A percentile compares a stretch with the other conserved stretches of the same genome.
phyloP scores from a whole-genome alignment of 176 grass and related monocot genomes.

The Stipa capillata region DNA sequence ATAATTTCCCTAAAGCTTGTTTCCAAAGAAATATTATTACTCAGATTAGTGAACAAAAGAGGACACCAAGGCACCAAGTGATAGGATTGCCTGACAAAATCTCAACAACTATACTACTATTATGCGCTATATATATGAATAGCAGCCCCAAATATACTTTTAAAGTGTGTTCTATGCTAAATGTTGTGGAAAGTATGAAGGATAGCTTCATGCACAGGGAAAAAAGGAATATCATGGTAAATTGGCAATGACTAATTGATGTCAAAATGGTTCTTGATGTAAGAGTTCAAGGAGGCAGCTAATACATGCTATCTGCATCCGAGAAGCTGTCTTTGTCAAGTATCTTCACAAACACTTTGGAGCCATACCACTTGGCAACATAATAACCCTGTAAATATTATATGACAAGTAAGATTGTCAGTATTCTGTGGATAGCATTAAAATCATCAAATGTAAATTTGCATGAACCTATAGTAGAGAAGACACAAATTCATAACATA shows the following conservation, averaged over 20 bases:
- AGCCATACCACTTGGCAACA: slow-evolving; percentile 91
- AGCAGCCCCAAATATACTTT: not conserved
- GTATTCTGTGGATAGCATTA: not conserved
- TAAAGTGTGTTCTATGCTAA: no score
- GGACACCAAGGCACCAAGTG: not conserved
- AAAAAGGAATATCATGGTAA: not conserved
- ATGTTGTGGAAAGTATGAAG: not conserved
- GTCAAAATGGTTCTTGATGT: not conserved
- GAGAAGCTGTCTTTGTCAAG: slow-evolving; percentile 83
- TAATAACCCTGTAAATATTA: slow-evolving; percentile 50
- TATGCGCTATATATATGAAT: not conserved
- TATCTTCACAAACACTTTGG: slow-evolving; percentile 90
- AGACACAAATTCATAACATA: not conserved
- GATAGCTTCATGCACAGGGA: no score
- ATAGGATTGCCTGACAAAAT: not conserved
- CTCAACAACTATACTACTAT: not conserved
- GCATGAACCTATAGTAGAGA: not conserved
- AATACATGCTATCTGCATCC: slow-evolving; percentile 84
- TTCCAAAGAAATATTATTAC: not conserved
- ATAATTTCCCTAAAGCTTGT: not conserved
- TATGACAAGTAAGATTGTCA: slow-evolving; percentile 14
- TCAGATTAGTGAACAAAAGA: not conserved
- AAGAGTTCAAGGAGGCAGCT: slow-evolving; percentile 18
- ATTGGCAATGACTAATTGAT: not conserved
- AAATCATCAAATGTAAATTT: not conserved